Evolutionary conservation across 2,329 filamentous ascomycete species (phyloP).

Genomic region (Neonectria neomacrospora): DNA sequence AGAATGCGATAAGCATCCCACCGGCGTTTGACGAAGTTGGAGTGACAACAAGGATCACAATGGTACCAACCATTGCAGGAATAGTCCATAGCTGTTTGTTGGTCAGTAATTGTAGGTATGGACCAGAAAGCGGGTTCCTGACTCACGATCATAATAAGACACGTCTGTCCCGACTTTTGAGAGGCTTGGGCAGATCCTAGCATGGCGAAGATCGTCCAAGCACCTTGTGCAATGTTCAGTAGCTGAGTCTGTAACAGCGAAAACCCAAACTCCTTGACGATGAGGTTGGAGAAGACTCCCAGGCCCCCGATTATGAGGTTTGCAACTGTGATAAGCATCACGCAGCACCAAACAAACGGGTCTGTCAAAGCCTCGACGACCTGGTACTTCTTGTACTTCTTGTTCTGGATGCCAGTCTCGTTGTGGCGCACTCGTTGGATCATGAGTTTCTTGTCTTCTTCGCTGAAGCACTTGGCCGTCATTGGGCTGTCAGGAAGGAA

Average conservation of each 20-base stretch:
- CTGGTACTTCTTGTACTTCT: slow-evolving; percentile 49
- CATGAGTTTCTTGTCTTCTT: slow-evolving; percentile 49
- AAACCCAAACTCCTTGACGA: slow-evolving; percentile 33
- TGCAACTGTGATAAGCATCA: slow-evolving; percentile 14
- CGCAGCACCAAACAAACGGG: slow-evolving; percentile 45
- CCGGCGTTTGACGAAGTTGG: slow-evolving; percentile 47
- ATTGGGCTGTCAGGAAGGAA: slow-evolving; percentile 63
- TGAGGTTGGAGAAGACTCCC: slow-evolving; percentile 11
- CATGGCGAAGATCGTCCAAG: slow-evolving; percentile 49
- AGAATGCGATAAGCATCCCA: slow-evolving; percentile 54
- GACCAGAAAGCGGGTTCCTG: background rate
- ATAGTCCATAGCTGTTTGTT: background rate
- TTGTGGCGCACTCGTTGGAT: slow-evolving; percentile 49
- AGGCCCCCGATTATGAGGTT: slow-evolving; percentile 26
- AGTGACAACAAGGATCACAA: slow-evolving; percentile 51
- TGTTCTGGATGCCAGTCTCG: slow-evolving; percentile 52
- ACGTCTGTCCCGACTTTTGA: slow-evolving; percentile 33
- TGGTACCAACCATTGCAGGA: slow-evolving; percentile 53
- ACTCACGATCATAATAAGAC: slow-evolving; percentile 22
- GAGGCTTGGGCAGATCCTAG: slow-evolving; percentile 40
- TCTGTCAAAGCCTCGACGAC: slow-evolving; percentile 53
- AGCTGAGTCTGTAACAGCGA: slow-evolving; percentile 38
- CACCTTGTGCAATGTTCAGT: slow-evolving; percentile 52
- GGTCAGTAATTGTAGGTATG: background rate
- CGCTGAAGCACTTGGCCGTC: slow-evolving; percentile 61